phyloP scores from a whole-genome alignment of 345 rosid species.

The Eucalyptus regnans region DNA sequence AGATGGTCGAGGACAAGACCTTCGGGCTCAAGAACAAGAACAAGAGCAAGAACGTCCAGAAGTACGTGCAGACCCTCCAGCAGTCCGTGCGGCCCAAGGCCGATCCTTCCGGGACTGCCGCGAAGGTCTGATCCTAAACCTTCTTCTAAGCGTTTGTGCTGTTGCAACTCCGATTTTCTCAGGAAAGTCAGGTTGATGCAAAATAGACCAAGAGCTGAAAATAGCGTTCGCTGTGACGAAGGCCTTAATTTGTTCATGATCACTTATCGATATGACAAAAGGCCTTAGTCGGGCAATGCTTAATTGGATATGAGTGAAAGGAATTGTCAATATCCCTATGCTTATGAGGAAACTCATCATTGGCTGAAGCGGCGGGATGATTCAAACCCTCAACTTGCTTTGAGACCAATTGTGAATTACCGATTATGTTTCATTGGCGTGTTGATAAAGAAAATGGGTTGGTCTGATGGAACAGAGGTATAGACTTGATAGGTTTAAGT shows the following conservation, averaged over 20 bases:
- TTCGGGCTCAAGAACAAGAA: constrained; percentile 75
- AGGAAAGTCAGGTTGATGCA: neutral
- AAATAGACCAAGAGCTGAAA: neutral
- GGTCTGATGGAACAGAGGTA: neutral
- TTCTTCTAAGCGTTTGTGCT: neutral
- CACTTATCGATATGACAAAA: neutral
- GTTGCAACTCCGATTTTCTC: neutral
- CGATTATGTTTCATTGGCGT: no score
- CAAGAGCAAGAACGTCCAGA: constrained; percentile 66
- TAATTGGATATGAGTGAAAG: neutral
- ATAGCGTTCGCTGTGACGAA: neutral
- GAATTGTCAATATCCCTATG: neutral
- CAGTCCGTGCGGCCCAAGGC: constrained; percentile 50
- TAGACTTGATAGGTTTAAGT: neutral
- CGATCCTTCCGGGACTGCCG: constrained; percentile 21
- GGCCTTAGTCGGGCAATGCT: neutral
- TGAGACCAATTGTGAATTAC: neutral
- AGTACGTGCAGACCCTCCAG: constrained; percentile 52
- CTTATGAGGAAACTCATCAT: neutral
- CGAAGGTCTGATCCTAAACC: constrained; percentile 19
- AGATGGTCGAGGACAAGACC: constrained; percentile 69
- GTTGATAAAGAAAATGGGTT: no score
- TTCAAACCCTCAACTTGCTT: neutral
- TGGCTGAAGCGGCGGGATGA: neutral
- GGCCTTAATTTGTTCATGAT: neutral